Percentiles rank a stretch among this genome's conserved stretches.
These are phyloP conservation scores for Metschnikowia borealis DNA, from an alignment of 805 yeast genomes.

Conservation along the genomic window DNA sequence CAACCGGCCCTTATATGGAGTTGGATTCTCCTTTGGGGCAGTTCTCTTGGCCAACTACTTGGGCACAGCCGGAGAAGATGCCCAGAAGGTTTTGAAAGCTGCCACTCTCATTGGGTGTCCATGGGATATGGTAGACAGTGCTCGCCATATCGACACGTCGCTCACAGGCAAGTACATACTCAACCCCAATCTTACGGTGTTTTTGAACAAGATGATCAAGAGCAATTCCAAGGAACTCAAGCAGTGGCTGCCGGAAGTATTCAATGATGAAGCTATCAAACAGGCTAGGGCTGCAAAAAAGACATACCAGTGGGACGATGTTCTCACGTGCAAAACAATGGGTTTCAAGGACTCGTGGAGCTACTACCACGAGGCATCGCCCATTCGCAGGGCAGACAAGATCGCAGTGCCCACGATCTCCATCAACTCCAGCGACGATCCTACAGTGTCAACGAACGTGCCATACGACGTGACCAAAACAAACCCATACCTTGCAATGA, in stretches of 20 bases:
- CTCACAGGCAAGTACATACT: constrained; percentile 34
- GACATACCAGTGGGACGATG: constrained; percentile 58
- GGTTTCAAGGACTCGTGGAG: constrained; percentile 62
- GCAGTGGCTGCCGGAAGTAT: constrained; percentile 25
- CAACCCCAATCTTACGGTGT: constrained; percentile 30
- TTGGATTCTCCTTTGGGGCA: constrained; percentile 84
- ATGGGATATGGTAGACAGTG: constrained; percentile 64
- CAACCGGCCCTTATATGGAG: constrained; percentile 55
- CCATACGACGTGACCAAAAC: constrained; percentile 47
- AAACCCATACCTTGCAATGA: constrained; percentile 58
- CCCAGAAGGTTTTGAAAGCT: constrained; percentile 38
- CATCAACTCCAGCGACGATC: constrained; percentile 70
- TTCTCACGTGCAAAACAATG: constrained; percentile 59
- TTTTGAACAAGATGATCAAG: constrained; percentile 29
- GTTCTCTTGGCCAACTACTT: constrained; percentile 66
- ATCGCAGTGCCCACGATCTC: constrained; percentile 62
- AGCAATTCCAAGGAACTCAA: constrained; percentile 33
- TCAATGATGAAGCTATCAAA: constrained; percentile 38
- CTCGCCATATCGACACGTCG: constrained; percentile 37
- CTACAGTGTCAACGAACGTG: constrained; percentile 55
- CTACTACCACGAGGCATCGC: constrained; percentile 63
- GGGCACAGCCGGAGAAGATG: constrained; percentile 48
- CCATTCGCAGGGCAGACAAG: constrained; percentile 46
- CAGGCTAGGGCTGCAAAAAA: constrained; percentile 40
- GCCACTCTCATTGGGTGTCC: constrained; percentile 63